Evolutionary conservation across 148 eudicot genomes (phyloP).

Genomic region (Gaultheria prostrata): DNA sequence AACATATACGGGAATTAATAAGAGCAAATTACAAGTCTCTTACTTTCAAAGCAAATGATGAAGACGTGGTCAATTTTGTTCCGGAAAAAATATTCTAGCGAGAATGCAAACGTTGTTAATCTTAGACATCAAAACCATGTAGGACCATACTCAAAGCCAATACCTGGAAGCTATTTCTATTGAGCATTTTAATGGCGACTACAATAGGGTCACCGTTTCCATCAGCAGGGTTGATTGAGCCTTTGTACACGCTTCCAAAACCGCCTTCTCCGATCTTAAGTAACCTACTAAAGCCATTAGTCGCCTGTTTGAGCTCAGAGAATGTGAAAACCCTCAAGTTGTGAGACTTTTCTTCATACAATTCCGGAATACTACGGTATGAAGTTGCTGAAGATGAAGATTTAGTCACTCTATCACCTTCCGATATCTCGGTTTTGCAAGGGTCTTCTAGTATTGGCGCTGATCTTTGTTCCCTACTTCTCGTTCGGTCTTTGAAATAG

Average conservation of each 20-base stretch:
- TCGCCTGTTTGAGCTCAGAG: constrained; percentile 59
- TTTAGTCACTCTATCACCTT: constrained; percentile 29
- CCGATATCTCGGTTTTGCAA: constrained; percentile 40
- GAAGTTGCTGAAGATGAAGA: constrained; percentile 48
- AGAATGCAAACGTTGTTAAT: background rate
- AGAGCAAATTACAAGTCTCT: background rate
- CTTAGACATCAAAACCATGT: background rate
- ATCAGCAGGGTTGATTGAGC: constrained; percentile 49
- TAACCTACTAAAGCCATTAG: constrained; percentile 54
- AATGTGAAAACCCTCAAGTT: constrained; percentile 60
- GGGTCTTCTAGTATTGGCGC: constrained; percentile 57
- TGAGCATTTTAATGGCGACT: constrained; percentile 81
- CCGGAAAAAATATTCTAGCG: background rate
- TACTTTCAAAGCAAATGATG: background rate
- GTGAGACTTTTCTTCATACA: constrained; percentile 66
- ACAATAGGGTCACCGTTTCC: constrained; percentile 34
- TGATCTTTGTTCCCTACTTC: constrained; percentile 50
- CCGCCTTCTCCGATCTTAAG: constrained; percentile 95
- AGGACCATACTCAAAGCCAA: background rate
- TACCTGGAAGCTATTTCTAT: constrained; percentile 79
- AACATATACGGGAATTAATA: background rate
- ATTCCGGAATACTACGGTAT: constrained; percentile 49
- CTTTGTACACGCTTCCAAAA: constrained; percentile 77
- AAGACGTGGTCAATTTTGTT: background rate
- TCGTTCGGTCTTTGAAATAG: constrained; percentile 51